phyloP scores from a whole-genome alignment of 257 asterid species.

The Nicotiana benthamiana region DNA sequence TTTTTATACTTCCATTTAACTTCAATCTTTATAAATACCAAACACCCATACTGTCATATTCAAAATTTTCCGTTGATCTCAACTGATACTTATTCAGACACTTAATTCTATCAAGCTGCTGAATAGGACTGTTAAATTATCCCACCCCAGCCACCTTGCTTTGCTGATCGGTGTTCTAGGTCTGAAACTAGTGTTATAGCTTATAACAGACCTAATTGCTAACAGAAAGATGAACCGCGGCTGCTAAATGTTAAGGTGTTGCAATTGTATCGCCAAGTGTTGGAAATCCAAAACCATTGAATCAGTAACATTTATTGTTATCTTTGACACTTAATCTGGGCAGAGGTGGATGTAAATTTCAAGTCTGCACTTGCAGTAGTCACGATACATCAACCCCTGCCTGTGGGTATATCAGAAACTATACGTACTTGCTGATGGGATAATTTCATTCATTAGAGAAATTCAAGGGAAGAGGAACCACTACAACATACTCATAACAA shows the following conservation, averaged over 20 bases:
- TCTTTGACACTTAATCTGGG: background rate
- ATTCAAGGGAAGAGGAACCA: background rate
- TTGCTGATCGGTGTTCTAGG: background rate
- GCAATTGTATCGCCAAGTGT: too few species aligned
- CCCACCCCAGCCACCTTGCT: too few species aligned
- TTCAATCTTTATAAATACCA: background rate
- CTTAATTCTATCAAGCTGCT: too few species aligned
- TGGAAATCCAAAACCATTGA: too few species aligned
- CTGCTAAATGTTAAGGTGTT: background rate
- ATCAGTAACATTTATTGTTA: background rate
- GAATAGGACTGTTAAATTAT: too few species aligned
- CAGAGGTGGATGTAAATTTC: background rate
- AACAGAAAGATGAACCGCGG: background rate
- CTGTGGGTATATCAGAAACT: background rate
- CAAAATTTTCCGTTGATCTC: too few species aligned
- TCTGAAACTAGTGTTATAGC: background rate
- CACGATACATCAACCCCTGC: background rate
- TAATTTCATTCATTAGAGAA: background rate
- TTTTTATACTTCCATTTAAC: background rate
- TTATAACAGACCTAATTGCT: background rate
- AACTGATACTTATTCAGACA: background rate
- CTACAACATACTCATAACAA: background rate
- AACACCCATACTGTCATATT: too few species aligned
- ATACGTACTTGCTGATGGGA: background rate
- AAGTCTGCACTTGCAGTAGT: background rate